Evolutionary conservation across 2,329 filamentous ascomycete genomes (phyloP), one percentile per base, ranked within the genome.

Genomic region (Phaeosphaeria sp.): DNA sequence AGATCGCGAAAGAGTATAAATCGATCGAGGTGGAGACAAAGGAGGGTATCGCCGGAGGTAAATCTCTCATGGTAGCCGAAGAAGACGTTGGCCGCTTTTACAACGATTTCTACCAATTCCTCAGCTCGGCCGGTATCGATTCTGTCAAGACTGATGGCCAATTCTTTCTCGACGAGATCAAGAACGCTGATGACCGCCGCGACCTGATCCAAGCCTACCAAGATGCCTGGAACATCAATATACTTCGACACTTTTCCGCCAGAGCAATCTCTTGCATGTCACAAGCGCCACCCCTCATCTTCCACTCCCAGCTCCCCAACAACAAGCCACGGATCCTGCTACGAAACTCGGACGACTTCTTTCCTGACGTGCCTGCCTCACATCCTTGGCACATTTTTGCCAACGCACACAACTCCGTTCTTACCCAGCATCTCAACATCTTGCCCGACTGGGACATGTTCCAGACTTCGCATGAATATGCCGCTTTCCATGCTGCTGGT

Each of bases 351-450:
- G 93, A 89, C 60, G 91, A 98, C 77, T 99, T 93, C 82, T 97
- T 96, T 76, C 95, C 95, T 0, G 87, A 93, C 45, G 85, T 93
- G 3, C 86, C 89, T 0, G 85, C 87, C 0, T 92, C 90, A 6
- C 95, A 99, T 61, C 87, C 93, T 0, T 99, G 95, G 94, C 95
- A 99, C 75, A 85, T 98, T 36, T 99, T 96, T 82, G 87, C 90
- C 62, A 99, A 98, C 72, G 94, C 94, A 0, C 91, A 97, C 77
- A 97, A 96, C 74, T 84, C 87, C 30, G 82, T 98, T 0, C 81
- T 98, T 15, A 93, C 90, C 1, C 88, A 92, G 61, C 89, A 95
- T 70, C 82, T 98, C 30, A 97, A 97, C 66, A 86, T 92, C 1
- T 79, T 98, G 0, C 94, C 95, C 0, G 93, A 97, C 75, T 90